phyloP scores from a whole-genome alignment of 78 protist genomes.

The Speleostelium caveatum region DNA sequence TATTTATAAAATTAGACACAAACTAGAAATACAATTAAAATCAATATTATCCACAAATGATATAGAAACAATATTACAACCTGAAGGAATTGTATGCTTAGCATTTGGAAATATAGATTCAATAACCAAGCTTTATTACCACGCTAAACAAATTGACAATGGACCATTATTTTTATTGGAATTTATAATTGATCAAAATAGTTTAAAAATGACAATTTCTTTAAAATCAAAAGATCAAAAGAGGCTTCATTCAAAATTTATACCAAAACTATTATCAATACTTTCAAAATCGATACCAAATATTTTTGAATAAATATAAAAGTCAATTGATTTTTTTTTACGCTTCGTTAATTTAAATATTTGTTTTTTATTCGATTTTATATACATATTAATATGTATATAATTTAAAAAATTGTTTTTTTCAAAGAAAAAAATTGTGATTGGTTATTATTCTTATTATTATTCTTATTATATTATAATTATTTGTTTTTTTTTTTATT shows the following conservation, averaged over 20 bases:
- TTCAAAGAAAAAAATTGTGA: too few relatives aligned
- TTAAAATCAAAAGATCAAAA: constrained; percentile 37
- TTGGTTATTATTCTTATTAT: background rate
- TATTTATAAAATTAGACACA: constrained; percentile 16
- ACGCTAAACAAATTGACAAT: constrained; percentile 26
- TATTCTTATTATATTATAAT: background rate
- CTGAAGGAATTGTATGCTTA: constrained; percentile 25
- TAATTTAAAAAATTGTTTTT: too few relatives aligned
- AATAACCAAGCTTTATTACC: constrained; percentile 41
- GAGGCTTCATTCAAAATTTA: constrained; percentile 25
- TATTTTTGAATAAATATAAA: background rate
- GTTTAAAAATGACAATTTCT: constrained; percentile 26
- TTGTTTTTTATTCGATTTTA: too few relatives aligned
- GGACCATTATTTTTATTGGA: constrained; percentile 41
- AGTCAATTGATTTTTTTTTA: background rate
- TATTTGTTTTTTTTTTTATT: background rate
- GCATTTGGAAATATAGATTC: constrained; percentile 63
- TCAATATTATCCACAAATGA: background rate
- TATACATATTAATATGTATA: too few relatives aligned
- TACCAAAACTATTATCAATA: constrained; percentile 23
- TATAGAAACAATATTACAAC: constrained; percentile 15
- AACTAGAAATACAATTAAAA: constrained; percentile 32
- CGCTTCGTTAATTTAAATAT: too few relatives aligned
- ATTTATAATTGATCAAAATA: constrained; percentile 26
- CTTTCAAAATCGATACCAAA: constrained; percentile 57